Base-by-base conservation (phyloP, 2,329 filamentous ascomycete genomes). In the Phialophora expanda region DNA sequence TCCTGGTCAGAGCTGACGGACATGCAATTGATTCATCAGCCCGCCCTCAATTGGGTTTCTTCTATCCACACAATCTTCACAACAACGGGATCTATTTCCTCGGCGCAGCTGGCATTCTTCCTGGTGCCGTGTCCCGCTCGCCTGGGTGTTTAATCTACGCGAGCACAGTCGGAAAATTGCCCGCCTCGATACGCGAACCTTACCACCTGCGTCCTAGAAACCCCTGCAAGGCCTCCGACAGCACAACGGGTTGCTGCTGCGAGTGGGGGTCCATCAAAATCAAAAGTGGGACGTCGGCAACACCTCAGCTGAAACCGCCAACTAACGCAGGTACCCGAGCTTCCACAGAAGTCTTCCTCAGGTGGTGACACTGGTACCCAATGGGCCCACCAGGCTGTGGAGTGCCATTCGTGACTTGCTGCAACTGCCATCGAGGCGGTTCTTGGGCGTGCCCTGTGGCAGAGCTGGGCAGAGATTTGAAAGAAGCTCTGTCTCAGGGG, bases 261-360 rank as follows among this genome's bases (percentile, higher is more conserved):
- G 38, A n/a, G 38, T 44, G 38, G 38, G 38, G 48, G 24, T 24
- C 48, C 14, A 5, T 28, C 24, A 51, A 51, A 28, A 51, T 24
- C 20, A 11, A 12, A 48, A 51, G 48, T 26, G 48, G 38, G 48
- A 51, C 48, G 7, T 26, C 48, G 48, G 48, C 48, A 22, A 14
- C 22, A 51, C 20, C 9, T 28, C 24, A 51, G 48, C 48, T 51
- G 48, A 51, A 51, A 51, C 48, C 48, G 38, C 26, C 22, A 32
- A 17, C 41, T 48, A 59, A 59, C 41, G 56, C 56, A 59, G 56
- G 56, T 59, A 59, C 56, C 56, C 56, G 56, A 28, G n/a, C 17
- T 17, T n/a, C 38, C 38, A 41, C 34, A 17, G 4, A 4, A 17
- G 14, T 9, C 34, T n/a, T 44, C 38, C 38, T 44, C 38, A 44